Base-by-base conservation (phyloP, 495 filamentous ascomycete genomes). In the Penicillium turbatum region DNA sequence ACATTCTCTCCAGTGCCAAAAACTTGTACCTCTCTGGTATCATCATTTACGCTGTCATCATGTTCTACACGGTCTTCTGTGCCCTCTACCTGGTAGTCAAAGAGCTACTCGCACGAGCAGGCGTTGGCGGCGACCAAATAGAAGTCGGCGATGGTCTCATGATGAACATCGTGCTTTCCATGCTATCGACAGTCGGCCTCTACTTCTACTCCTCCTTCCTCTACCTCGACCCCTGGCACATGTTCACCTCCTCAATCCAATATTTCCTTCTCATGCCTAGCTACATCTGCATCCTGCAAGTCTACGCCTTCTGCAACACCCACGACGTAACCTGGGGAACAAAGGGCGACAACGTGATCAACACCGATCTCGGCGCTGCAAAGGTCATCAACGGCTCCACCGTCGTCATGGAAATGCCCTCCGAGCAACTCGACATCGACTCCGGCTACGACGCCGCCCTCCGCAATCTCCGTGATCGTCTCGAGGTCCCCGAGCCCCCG, bases 301-400 rank as follows among this genome's bases (percentile, higher is more conserved):
- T 97, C 35, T 99, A 99, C 76, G 93, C 93, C 32, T 97, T 99
- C 70, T 99, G 93, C 79, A 99, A 99, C 79, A 95, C 93, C 35
- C 93, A 98, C 79, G 93, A 98, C 73, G 90, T 98, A 11, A 95
- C 92, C 5, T 98, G 93, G 93, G 93, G 93, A 40, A 99, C 95
- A 21, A 99, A 99, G 69, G 95, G 95, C 51, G 95, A 99, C 75
- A 99, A 99, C 70, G 83, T 92, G 16, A 84, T 92, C 60, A 84
- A 87, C 65, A 95, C 85, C 37, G 95, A 99, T 67, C 83, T 99
- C 2, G 95, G 95, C 50, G 81, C 87, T 13, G 93, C 93, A 7
- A 77, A 85, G 8, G 81, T 81, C 27, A 79, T 82, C 37, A 86
- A 86, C 54, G 80, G 77, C 36, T 82, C 87, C 56, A 90, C 86